Evolutionary conservation across 1,139 yeast species (phyloP).

Genomic region (Hemisphaericaspora lyxosophila): DNA sequence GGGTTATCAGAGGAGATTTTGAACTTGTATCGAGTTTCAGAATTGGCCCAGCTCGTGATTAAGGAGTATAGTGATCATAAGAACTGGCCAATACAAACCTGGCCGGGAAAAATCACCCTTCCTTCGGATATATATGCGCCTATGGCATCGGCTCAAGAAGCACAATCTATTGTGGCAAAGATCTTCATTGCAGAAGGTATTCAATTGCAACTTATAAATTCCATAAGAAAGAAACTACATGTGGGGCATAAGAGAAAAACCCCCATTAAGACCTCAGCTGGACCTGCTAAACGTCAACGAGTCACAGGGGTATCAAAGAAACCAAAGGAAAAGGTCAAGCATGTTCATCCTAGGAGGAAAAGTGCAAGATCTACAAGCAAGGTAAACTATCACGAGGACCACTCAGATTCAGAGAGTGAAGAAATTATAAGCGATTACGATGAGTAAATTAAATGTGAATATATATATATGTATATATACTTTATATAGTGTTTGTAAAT

Average conservation of each 20-base stretch:
- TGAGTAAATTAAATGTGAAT: conserved; percentile 4
- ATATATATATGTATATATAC: conserved; percentile 1
- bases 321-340: conserved; percentile 4
- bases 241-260: conserved; percentile 15
- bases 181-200: conserved; percentile 50
- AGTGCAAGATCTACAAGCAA: conserved; percentile 41
- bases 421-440: conserved; percentile 11
- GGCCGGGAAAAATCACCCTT: conserved; percentile 75
- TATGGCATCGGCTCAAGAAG: conserved; percentile 47
- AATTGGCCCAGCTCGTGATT: conserved; percentile 66
- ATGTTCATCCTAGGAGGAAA: conserved; percentile 34
- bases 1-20: conserved; percentile 26
- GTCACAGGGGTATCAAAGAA: conserved; percentile 3
- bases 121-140: conserved; percentile 66
- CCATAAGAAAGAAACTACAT: conserved; percentile 26
- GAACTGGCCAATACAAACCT: conserved; percentile 72
- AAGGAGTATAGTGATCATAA: conserved; percentile 56
- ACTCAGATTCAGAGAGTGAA: conserved; percentile 19
- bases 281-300: conserved; percentile 1
- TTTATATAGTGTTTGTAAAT: conserved; percentile 1
- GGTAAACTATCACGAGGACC: conserved; percentile 38
- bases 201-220: conserved; percentile 27
- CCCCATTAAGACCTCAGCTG: conserved; percentile 4
- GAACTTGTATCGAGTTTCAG: conserved; percentile 67
- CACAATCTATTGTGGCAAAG: conserved; percentile 44